These are phyloP conservation scores for Taphrina pruni DNA, from an alignment of 1,139 yeast genomes.

Conservation along the genomic window DNA sequence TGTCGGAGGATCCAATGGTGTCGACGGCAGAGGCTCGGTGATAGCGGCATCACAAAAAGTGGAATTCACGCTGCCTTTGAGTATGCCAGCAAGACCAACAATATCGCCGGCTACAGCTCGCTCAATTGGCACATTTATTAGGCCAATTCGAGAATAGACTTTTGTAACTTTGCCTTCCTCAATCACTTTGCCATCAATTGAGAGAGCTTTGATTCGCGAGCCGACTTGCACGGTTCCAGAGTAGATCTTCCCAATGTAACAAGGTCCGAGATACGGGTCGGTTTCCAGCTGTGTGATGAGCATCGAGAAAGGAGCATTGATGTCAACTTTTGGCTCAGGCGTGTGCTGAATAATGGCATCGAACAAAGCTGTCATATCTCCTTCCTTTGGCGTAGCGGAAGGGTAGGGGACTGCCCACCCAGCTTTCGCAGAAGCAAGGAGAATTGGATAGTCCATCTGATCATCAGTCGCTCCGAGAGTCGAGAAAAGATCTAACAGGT, in stretches of 20 bases:
- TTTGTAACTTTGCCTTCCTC: constrained; percentile 40
- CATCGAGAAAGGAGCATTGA: constrained; percentile 34
- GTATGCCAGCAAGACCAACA: constrained; percentile 35
- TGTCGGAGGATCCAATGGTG: constrained; percentile 39
- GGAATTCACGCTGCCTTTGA: constrained; percentile 36
- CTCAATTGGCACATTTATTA: constrained; percentile 25
- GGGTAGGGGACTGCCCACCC: constrained; percentile 39
- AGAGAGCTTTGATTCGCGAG: constrained; percentile 29
- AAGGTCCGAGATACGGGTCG: constrained; percentile 34
- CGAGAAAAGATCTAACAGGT: constrained; percentile 61
- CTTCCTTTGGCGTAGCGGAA: constrained; percentile 9
- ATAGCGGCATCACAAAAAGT: constrained; percentile 32
- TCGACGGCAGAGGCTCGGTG: constrained; percentile 28
- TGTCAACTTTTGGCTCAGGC: constrained; percentile 35
- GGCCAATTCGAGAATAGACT: constrained; percentile 38
- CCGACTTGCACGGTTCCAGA: constrained; percentile 34
- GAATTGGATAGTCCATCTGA: constrained; percentile 39
- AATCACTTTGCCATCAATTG: constrained; percentile 31
- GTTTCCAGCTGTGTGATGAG: constrained; percentile 39
- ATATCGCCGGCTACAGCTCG: constrained; percentile 40
- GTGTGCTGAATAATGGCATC: constrained; percentile 34
- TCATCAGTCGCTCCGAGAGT: constrained; percentile 39
- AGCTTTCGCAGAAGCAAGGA: constrained; percentile 38
- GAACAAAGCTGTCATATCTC: constrained; percentile 34
- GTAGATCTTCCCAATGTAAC: constrained; percentile 39